Evolutionary conservation across 2,329 filamentous ascomycete species (phyloP).

Genomic region (Colletotrichum tamarilloi): DNA sequence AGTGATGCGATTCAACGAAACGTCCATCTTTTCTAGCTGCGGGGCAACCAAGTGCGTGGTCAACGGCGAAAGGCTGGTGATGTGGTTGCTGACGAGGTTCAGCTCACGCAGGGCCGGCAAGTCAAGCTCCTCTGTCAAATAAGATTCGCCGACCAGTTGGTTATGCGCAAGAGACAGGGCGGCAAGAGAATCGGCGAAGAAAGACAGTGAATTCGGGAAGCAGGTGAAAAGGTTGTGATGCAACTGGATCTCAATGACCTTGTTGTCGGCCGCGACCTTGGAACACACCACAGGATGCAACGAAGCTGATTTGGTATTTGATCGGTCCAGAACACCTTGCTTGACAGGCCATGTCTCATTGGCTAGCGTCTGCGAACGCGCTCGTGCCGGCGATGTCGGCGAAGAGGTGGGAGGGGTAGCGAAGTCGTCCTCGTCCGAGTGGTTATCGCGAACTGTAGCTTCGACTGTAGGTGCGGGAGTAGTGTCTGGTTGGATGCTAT

Average conservation of each 20-base stretch:
- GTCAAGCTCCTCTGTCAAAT: conserved; percentile 73
- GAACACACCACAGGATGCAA: conserved; percentile 69
- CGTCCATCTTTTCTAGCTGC: conserved; percentile 78
- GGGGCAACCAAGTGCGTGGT: conserved; percentile 77
- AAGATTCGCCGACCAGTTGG: conserved; percentile 72
- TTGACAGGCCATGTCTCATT: conserved; percentile 66
- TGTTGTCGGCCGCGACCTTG: conserved; percentile 63
- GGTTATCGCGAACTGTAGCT: conserved; percentile 54
- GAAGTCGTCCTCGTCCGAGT: conserved; percentile 66
- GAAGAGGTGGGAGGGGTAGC: conserved; percentile 68
- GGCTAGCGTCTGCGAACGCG: conserved; percentile 59
- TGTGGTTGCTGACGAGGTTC: conserved; percentile 78
- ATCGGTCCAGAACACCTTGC: conserved; percentile 73
- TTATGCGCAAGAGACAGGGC: conserved; percentile 82
- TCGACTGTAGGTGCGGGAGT: conserved; percentile 25
- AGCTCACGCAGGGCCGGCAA: conserved; percentile 82
- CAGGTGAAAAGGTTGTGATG: conserved; percentile 80
- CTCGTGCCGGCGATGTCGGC: conserved; percentile 60
- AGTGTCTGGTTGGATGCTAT: conserved; percentile 13
- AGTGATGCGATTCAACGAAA: conserved; percentile 84
- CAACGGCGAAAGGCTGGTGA: conserved; percentile 77
- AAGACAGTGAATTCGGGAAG: conserved; percentile 77
- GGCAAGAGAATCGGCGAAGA: conserved; percentile 77
- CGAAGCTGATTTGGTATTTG: conserved; percentile 71
- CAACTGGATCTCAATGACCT: conserved; percentile 70